Evolutionary conservation across 768 basidiomycete species (phyloP).

Genomic region (Lactarius sp.): DNA sequence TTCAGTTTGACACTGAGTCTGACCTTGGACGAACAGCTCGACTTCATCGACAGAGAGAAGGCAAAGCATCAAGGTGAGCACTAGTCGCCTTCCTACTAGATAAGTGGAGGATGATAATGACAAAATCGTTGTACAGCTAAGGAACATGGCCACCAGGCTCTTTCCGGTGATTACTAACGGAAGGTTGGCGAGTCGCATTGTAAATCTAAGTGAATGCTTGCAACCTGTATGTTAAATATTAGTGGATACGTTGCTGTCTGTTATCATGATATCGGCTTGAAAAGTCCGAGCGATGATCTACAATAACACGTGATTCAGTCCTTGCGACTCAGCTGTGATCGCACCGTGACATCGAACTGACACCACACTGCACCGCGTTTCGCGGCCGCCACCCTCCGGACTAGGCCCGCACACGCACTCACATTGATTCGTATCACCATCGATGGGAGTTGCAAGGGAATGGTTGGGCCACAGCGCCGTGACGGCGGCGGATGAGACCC

Average conservation of each 20-base stretch:
- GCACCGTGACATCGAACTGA: no score
- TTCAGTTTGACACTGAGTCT: neutral
- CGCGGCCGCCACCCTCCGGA: no score
- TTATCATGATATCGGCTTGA: no score
- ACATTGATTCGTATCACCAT: no score
- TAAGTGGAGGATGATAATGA: neutral
- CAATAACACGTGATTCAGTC: neutral
- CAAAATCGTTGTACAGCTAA: slow-evolving; percentile 1
- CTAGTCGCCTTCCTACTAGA: neutral
- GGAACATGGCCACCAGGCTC: neutral
- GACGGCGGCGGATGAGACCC: no score
- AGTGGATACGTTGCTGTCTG: neutral
- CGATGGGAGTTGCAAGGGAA: no score
- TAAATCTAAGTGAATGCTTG: neutral
- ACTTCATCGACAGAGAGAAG: slow-evolving; percentile 42
- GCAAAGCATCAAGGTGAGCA: slow-evolving; percentile 38
- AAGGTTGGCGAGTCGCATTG: neutral
- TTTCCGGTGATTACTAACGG: neutral
- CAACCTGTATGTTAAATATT: neutral
- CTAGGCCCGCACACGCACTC: no score
- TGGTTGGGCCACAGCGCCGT: no score
- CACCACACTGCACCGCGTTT: no score
- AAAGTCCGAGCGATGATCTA: no score
- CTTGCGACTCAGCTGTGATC: no score
- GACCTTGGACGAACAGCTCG: slow-evolving; percentile 33